Conservation (phyloP, 1,284 basidiomycete genomes). For the Cerioporus squamosus region DNA sequence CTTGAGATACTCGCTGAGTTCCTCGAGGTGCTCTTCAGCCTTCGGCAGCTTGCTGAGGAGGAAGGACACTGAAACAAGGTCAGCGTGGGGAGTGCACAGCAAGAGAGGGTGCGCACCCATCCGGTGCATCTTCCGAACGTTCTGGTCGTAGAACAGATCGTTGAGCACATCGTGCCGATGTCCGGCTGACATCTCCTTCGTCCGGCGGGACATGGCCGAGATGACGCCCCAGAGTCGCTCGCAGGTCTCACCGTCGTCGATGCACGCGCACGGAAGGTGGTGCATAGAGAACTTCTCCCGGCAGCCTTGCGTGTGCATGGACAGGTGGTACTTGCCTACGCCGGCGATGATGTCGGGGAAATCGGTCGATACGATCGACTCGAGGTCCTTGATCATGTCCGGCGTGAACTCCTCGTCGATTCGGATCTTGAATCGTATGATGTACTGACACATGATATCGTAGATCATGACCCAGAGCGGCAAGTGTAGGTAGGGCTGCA, state of each 20-base stretch:
- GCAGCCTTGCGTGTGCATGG: constrained; percentile 23
- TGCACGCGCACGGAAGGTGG: constrained; percentile 14
- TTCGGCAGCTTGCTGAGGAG: no score
- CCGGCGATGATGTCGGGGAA: constrained; percentile 1
- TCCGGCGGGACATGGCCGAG: constrained; percentile 15
- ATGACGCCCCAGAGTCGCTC: constrained; percentile 25
- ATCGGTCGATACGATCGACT: neutral
- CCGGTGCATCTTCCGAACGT: neutral
- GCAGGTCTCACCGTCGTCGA: constrained; percentile 24
- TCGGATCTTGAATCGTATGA: neutral
- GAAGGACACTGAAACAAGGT: no score
- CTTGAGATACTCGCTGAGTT: no score
- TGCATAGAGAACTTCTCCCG: constrained; percentile 23
- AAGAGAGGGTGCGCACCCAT: no score
- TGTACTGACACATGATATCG: constrained; percentile 20
- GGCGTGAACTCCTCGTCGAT: neutral
- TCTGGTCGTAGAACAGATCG: constrained; percentile 2
- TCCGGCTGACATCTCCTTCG: constrained; percentile 26
- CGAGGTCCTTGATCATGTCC: neutral
- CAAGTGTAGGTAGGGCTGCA: constrained; percentile 4
- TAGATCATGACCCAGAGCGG: neutral
- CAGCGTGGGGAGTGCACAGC: neutral
- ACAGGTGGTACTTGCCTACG: constrained; percentile 29
- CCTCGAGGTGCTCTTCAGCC: no score
- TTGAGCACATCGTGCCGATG: constrained; percentile 29